Evolutionary conservation across 73 alveolate species (phyloP), one percentile per base, ranked within the genome.

Genomic region (Paraurostyla sp.): DNA sequence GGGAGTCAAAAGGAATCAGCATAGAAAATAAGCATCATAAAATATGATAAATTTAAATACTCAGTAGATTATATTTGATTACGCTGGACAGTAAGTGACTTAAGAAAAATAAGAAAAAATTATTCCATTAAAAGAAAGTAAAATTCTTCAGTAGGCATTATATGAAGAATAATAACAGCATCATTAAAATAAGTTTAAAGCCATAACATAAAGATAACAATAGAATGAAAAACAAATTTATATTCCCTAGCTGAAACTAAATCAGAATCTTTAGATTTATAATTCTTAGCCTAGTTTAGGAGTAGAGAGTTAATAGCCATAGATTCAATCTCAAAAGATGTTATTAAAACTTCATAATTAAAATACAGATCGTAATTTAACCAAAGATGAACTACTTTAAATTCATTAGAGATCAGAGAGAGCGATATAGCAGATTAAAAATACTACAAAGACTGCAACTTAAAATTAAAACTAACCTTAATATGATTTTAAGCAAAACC

Each of bases 391-490:
- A 29, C 50, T 60, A 3, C 13, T 13, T 6, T 60, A 16, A 6
- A 60, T 60, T 16, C 78, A 60, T 60, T 6, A 27, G 50, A 60
- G 78, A 60, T 60, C 78, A 11, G 78, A 60, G 23, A 27, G 78
- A 60, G 78, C 78, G 3, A 60, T 60, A 29, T 23, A 60, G 50
- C 9, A 60, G 25, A 60, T 60, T 16, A 6, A 60, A 60, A 60
- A 60, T 27, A 16, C 45, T 13, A 25, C 32, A 16, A 6, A 52
- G 23, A 9, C 33, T 6, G 38, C 11, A 35, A n/a, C 30, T 52
- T 20, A 52, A 52, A 4, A 52, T 13, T n/a, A n/a, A n/a, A n/a
- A n/a, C n/a, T n/a, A n/a, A n/a, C n/a, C n/a, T n/a, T n/a, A n/a
- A n/a, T n/a, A n/a, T n/a, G n/a, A n/a, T n/a, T n/a, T n/a, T n/a